phyloP scores from a whole-genome alignment of 208 protist genomes.

The Acanthamoeba culbertsoni region DNA sequence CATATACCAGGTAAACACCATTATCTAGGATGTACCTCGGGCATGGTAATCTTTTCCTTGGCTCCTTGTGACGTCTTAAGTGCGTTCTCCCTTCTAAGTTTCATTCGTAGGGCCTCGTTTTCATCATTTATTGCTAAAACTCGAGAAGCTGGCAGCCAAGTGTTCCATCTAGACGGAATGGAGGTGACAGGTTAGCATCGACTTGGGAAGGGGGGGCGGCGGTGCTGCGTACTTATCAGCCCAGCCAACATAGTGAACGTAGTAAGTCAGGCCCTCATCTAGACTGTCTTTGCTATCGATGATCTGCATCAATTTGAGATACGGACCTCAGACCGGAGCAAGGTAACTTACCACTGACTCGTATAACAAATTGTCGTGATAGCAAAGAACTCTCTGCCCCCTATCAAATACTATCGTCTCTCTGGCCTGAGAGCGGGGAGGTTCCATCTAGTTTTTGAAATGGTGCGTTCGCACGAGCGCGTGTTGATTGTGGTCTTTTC shows the following conservation, averaged over 20 bases:
- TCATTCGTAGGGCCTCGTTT: conserved; percentile 4
- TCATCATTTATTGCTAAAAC: background rate
- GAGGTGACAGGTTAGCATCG: background rate
- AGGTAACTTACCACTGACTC: background rate
- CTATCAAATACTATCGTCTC: no score
- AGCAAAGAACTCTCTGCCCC: background rate
- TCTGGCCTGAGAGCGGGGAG: no score
- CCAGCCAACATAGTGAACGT: conserved; percentile 10
- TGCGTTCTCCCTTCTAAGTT: background rate
- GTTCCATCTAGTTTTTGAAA: background rate
- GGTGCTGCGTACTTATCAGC: background rate
- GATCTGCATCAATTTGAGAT: background rate
- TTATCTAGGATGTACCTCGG: background rate
- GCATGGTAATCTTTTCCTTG: conserved; percentile 8
- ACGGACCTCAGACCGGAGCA: background rate
- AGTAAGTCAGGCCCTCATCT: background rate
- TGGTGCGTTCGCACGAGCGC: background rate
- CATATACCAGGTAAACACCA: no score
- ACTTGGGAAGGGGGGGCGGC: background rate
- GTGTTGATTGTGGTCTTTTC: no score
- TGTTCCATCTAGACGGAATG: background rate
- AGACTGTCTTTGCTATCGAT: background rate
- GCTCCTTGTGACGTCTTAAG: background rate
- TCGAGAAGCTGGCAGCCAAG: background rate
- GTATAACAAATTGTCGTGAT: conserved; percentile 3